A percentile compares a stretch with the other conserved stretches of the same genome.
phyloP scores from a whole-genome alignment of 2,329 filamentous ascomycete genomes.

The Fusarium tjaetaba region DNA sequence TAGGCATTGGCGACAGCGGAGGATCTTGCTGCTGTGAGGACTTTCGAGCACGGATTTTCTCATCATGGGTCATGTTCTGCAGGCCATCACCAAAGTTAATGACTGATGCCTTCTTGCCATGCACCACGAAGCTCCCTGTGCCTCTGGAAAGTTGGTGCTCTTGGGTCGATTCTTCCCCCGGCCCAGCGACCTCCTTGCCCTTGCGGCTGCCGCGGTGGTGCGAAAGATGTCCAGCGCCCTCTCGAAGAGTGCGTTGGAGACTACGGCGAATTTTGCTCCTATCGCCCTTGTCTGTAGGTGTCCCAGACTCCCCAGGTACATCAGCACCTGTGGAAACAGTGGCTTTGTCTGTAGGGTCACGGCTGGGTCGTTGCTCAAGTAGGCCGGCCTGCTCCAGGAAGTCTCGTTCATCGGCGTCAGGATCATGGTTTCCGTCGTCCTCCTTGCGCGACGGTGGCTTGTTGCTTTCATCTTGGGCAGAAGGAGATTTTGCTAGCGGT shows the following conservation, averaged over 20 bases:
- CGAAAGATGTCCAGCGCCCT: constrained; percentile 73
- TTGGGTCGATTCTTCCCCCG: constrained; percentile 54
- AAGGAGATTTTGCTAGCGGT: constrained; percentile 28
- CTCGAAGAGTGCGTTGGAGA: constrained; percentile 87
- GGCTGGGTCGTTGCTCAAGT: constrained; percentile 55
- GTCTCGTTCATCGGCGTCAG: constrained; percentile 74
- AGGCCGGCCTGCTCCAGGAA: constrained; percentile 75
- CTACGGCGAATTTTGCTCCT: constrained; percentile 81
- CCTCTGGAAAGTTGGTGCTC: constrained; percentile 80
- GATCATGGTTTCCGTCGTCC: constrained; percentile 52
- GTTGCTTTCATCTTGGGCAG: constrained; percentile 35
- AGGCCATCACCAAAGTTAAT: constrained; percentile 97
- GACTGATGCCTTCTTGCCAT: constrained; percentile 97
- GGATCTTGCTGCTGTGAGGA: constrained; percentile 55
- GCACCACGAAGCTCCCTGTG: constrained; percentile 91
- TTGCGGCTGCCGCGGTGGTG: constrained; percentile 79
- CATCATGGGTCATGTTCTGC: constrained; percentile 78
- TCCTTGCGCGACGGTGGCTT: constrained; percentile 29
- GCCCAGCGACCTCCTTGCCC: constrained; percentile 67
- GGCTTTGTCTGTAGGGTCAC: constrained; percentile 47
- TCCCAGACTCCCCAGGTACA: constrained; percentile 44
- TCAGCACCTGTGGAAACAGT: constrained; percentile 50
- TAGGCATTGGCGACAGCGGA: constrained; percentile 49
- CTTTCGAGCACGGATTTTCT: constrained; percentile 73
- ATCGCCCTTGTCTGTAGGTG: constrained; percentile 59